These are phyloP conservation scores for Spathaspora arborariae DNA, from an alignment of 805 yeast genomes.

Conservation along the genomic window DNA sequence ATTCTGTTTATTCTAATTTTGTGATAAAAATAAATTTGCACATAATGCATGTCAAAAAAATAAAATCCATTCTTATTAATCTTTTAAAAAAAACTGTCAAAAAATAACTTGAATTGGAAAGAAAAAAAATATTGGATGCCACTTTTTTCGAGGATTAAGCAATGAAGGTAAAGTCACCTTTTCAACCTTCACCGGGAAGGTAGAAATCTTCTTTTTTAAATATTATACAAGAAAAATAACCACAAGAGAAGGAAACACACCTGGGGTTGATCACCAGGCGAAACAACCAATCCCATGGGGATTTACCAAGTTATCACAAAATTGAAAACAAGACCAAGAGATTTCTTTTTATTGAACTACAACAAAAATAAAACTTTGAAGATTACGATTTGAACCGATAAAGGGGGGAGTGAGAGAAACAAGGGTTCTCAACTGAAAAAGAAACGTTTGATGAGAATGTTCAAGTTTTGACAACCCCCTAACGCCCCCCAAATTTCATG, in stretches of 20 bases:
- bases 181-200: background rate
- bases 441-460: background rate
- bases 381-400: background rate
- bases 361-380: background rate
- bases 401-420: too few relatives aligned
- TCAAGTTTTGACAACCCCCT: background rate
- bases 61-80: too few relatives aligned
- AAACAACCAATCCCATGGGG: background rate
- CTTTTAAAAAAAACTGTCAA: too few relatives aligned
- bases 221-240: background rate
- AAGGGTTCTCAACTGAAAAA: background rate
- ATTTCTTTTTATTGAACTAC: background rate
- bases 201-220: too few relatives aligned
- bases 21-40: background rate
- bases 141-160: background rate
- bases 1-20: background rate
- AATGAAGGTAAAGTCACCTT: background rate
- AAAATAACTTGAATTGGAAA: background rate
- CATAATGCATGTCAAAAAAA: too few relatives aligned
- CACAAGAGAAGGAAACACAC: background rate
- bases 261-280: background rate
- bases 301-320: background rate
- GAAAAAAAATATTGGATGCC: background rate
- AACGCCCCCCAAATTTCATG: conserved; percentile 1
- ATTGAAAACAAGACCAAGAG: background rate